Evolutionary conservation across 345 rosid species (phyloP).

Genomic region (Dimocarpus longan): DNA sequence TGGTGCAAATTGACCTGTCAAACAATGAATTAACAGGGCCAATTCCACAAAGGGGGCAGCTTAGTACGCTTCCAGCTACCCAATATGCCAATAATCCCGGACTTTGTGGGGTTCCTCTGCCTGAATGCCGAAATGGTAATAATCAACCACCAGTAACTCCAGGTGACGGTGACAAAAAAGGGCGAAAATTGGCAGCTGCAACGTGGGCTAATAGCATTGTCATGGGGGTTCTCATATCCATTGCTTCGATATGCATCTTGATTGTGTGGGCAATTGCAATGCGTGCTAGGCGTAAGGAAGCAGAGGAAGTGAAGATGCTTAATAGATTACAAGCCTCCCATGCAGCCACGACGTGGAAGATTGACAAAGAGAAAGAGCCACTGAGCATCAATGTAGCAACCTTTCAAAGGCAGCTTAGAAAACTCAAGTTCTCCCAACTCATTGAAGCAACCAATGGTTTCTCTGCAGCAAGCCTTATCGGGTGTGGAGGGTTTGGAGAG

Average conservation of each 20-base stretch:
- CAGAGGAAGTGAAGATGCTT: slow-evolving; percentile 83
- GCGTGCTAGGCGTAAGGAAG: slow-evolving; percentile 79
- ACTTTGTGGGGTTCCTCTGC: slow-evolving; percentile 91
- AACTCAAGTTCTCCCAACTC: slow-evolving; percentile 90
- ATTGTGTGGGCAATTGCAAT: slow-evolving; percentile 85
- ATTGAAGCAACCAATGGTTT: slow-evolving; percentile 93
- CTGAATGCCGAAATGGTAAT: slow-evolving; percentile 68
- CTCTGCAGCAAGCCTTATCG: slow-evolving; percentile 85
- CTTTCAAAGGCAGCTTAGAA: slow-evolving; percentile 79
- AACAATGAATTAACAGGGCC: slow-evolving; percentile 87
- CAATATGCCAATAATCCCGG: slow-evolving; percentile 88
- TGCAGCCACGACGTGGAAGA: slow-evolving; percentile 96
- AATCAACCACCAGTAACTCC: slow-evolving; percentile 45
- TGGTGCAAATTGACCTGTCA: slow-evolving; percentile 93
- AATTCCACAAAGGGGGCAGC: slow-evolving; percentile 96
- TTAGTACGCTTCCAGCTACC: slow-evolving; percentile 88
- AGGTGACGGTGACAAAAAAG: slow-evolving; percentile 33
- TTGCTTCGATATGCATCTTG: slow-evolving; percentile 78
- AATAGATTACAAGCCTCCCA: slow-evolving; percentile 76
- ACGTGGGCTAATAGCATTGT: slow-evolving; percentile 87
- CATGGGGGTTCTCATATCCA: slow-evolving; percentile 78
- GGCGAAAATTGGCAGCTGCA: slow-evolving; percentile 38
- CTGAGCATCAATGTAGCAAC: slow-evolving; percentile 92
- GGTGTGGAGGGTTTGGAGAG: slow-evolving; percentile 91
- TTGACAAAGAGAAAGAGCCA: slow-evolving; percentile 96